These are phyloP conservation scores for Pigoraptor vietnamica DNA, from an alignment of 78 protist species.

Conservation along the genomic window DNA sequence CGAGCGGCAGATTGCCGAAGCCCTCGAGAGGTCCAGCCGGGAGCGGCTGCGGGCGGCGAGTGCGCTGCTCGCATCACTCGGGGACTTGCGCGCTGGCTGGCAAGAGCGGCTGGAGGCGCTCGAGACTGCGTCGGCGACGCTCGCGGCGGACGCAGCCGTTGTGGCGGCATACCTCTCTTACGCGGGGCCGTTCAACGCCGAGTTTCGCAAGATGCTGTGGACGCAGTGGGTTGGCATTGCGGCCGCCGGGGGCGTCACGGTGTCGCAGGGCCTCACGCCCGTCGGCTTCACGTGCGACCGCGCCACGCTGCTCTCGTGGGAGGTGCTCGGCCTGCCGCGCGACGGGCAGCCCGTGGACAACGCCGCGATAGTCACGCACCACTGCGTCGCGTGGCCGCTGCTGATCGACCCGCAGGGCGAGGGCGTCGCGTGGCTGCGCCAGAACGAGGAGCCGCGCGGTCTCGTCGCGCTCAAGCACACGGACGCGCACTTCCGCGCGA, in stretches of 20 bases:
- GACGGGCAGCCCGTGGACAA: conserved; percentile 84
- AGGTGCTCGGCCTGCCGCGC: conserved; percentile 76
- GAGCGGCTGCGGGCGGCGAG: background rate
- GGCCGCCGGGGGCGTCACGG: conserved; percentile 45
- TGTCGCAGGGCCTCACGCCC: background rate
- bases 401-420: conserved; percentile 92
- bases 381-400: conserved; percentile 65
- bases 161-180: conserved; percentile 76
- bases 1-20: background rate
- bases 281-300: background rate
- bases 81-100: background rate
- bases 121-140: background rate
- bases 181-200: conserved; percentile 82
- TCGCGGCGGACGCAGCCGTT: background rate
- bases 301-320: conserved; percentile 69
- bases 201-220: conserved; percentile 46
- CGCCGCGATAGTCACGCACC: conserved; percentile 74
- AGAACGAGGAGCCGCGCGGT: conserved; percentile 32
- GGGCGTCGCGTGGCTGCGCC: conserved; percentile 69
- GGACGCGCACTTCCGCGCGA: conserved; percentile 39
- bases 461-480: conserved; percentile 29
- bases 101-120: background rate
- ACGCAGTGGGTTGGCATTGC: background rate
- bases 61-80: background rate
- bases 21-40: background rate